Conservation (phyloP, 2,329 filamentous ascomycete species). For the Camillea tinctor region DNA sequence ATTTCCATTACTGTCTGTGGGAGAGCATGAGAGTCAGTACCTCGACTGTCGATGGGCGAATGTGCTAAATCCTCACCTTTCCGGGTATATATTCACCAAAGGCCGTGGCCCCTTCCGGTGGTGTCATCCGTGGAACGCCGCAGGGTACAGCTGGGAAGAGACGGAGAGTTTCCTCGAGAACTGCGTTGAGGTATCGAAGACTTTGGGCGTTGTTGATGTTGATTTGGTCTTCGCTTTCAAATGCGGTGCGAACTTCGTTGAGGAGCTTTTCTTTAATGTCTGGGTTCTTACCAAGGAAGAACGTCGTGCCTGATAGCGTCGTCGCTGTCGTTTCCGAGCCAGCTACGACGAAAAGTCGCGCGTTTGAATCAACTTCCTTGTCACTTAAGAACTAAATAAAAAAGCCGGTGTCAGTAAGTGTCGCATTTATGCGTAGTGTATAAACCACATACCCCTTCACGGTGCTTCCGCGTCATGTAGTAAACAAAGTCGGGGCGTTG, state of each 20-base stretch:
- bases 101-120: conserved; percentile 2
- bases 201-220: background rate
- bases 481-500: no score
- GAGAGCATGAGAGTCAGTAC: no score
- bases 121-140: background rate
- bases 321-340: conserved; percentile 4
- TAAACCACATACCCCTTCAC: no score
- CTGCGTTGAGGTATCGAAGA: conserved; percentile 12
- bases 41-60: no score
- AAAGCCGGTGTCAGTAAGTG: no score
- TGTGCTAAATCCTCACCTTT: background rate
- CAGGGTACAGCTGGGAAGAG: conserved; percentile 10
- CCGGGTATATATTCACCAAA: conserved; percentile 3
- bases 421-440: no score
- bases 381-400: no score
- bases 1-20: background rate
- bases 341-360: background rate
- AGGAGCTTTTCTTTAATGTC: conserved; percentile 2
- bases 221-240: conserved; percentile 6
- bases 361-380: no score
- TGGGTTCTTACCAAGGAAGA: background rate
- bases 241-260: conserved; percentile 6
- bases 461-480: no score
- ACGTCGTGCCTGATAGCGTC: background rate
- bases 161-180: conserved; percentile 11